These are phyloP conservation scores for Phytophthora pisi DNA, from an alignment of 352 stramenopile genomes.

Conservation along the genomic window DNA sequence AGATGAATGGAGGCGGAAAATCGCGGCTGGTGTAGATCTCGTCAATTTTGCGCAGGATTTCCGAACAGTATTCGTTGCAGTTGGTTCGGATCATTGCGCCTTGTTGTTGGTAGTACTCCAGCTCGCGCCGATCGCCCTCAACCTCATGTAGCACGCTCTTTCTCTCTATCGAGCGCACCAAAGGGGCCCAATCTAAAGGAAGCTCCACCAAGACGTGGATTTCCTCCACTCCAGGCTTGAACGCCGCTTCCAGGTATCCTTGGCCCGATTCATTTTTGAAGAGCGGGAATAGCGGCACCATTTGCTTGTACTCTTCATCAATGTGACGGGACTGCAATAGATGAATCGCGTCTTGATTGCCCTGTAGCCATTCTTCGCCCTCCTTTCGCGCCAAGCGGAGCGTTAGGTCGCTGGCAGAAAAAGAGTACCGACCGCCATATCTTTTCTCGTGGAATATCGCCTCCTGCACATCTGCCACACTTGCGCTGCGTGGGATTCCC, in stretches of 20 bases:
- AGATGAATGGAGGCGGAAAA: neutral
- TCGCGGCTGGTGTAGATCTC: neutral
- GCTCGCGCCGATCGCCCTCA: neutral
- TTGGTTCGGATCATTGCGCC: neutral
- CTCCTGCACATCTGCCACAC: too few species aligned
- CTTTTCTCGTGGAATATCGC: too few species aligned
- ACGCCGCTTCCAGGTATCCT: neutral
- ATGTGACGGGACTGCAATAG: too few species aligned
- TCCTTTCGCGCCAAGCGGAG: too few species aligned
- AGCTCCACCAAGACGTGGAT: slow-evolving; percentile 1
- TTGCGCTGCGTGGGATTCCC: too few species aligned
- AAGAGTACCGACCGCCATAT: too few species aligned
- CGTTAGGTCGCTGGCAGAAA: too few species aligned
- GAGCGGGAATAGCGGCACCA: neutral
- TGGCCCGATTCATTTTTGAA: neutral
- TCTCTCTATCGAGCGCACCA: too few species aligned
- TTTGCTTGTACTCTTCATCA: neutral
- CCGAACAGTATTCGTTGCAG: neutral
- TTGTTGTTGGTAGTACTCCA: neutral
- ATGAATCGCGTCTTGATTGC: too few species aligned
- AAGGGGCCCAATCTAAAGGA: neutral
- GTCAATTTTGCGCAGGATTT: neutral
- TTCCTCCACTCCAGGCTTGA: neutral
- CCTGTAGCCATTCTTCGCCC: too few species aligned
- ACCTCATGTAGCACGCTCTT: neutral